phyloP scores from a whole-genome alignment of 164 flowering plant species.

The Vitis labrusca region DNA sequence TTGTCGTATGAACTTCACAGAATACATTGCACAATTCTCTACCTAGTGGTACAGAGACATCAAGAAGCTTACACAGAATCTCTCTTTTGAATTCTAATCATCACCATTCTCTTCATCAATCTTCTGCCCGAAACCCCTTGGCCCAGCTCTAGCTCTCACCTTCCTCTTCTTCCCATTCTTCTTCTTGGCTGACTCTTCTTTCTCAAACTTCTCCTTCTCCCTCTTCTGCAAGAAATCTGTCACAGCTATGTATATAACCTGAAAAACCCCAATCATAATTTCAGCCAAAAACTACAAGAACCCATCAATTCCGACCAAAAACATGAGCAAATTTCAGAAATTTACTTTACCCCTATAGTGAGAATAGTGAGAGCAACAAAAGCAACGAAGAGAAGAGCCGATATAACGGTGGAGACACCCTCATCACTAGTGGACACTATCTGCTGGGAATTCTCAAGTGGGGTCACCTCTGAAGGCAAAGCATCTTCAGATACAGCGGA shows the following conservation, averaged over 20 bases:
- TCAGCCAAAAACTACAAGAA: background rate
- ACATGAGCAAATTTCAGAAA: too few species aligned
- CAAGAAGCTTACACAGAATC: conserved; percentile 4
- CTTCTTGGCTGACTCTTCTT: conserved; percentile 62
- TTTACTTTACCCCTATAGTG: conserved; percentile 65
- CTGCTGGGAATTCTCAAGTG: conserved; percentile 39
- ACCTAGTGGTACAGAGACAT: background rate
- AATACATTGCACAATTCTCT: too few species aligned
- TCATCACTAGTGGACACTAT: conserved; percentile 37
- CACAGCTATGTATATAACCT: conserved; percentile 78
- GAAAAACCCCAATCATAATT: conserved; percentile 6
- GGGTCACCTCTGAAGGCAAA: conserved; percentile 21
- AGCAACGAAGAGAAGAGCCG: conserved; percentile 63
- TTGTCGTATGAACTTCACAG: too few species aligned
- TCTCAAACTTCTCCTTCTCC: conserved; percentile 75
- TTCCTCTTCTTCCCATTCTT: conserved; percentile 42
- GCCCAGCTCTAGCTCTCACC: conserved; percentile 53
- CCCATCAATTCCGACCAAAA: background rate
- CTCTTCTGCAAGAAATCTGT: conserved; percentile 82
- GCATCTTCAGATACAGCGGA: conserved; percentile 31
- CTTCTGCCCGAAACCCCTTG: conserved; percentile 84
- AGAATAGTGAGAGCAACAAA: conserved; percentile 65
- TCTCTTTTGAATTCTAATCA: background rate
- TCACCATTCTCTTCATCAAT: conserved; percentile 48
- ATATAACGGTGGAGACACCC: conserved; percentile 37